Evolutionary conservation across 2,329 filamentous ascomycete species (phyloP).

Genomic region (Neonectria hederae): DNA sequence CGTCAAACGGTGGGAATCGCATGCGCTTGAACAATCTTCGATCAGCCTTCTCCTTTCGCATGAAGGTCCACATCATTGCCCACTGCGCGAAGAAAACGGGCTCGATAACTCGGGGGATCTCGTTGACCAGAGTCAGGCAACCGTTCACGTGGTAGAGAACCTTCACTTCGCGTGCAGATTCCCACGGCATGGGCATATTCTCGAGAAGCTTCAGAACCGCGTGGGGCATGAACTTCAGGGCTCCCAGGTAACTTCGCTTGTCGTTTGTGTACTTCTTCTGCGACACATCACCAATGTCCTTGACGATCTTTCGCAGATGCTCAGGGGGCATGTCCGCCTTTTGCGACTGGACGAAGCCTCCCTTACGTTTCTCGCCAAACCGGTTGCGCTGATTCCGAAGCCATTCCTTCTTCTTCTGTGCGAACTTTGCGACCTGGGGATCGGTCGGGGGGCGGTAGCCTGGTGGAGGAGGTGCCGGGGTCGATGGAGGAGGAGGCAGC

Average conservation of each 20-base stretch:
- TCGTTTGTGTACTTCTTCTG: slow-evolving; percentile 99
- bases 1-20: slow-evolving; percentile 98
- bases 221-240: slow-evolving; percentile 99
- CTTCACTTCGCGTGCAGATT: slow-evolving; percentile 94
- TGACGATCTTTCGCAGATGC: slow-evolving; percentile 97
- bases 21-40: slow-evolving; percentile 97
- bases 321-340: slow-evolving; percentile 99
- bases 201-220: slow-evolving; percentile 96
- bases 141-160: slow-evolving; percentile 98
- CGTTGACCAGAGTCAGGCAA: slow-evolving; percentile 95
- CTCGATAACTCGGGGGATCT: slow-evolving; percentile 95
- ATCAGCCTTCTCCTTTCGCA: slow-evolving; percentile 98
- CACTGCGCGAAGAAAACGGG: slow-evolving; percentile 98
- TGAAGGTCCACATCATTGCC: slow-evolving; percentile 99
- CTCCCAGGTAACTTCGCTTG: slow-evolving; percentile 96
- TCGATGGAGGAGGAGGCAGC: slow-evolving; percentile 65
- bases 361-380: slow-evolving; percentile 96
- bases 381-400: slow-evolving; percentile 88
- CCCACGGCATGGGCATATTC: slow-evolving; percentile 99
- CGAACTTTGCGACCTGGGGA: slow-evolving; percentile 90
- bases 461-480: slow-evolving; percentile 79
- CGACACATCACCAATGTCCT: slow-evolving; percentile 98
- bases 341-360: slow-evolving; percentile 95
- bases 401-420: slow-evolving; percentile 99
- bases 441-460: slow-evolving; percentile 84